phyloP scores from a whole-genome alignment of 2,329 filamentous ascomycete genomes.

The Colletotrichum sublineola region DNA sequence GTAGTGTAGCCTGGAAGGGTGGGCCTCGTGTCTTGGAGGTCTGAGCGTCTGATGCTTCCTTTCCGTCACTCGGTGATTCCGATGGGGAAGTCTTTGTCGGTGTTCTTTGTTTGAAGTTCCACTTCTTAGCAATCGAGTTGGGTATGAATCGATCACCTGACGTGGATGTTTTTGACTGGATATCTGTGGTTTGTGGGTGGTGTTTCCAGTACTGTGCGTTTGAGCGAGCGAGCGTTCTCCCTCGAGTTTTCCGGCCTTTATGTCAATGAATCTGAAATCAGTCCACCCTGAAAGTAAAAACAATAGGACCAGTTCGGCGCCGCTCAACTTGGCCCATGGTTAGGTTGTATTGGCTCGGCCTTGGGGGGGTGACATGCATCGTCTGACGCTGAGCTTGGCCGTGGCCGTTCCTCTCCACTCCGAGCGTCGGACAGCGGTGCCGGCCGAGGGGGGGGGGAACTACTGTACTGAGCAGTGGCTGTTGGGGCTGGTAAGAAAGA shows the following conservation, averaged over 20 bases:
- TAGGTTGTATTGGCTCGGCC: constrained; percentile 15
- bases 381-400: constrained; percentile 35
- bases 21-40: neutral
- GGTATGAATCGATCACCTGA: constrained; percentile 17
- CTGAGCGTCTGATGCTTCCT: neutral
- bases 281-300: constrained; percentile 21
- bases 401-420: constrained; percentile 25
- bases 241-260: constrained; percentile 7
- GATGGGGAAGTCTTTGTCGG: neutral
- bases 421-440: constrained; percentile 33
- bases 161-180: constrained; percentile 25
- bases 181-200: neutral
- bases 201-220: constrained; percentile 10
- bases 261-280: constrained; percentile 14
- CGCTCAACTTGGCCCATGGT: constrained; percentile 11
- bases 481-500: neutral
- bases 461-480: constrained; percentile 3
- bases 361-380: constrained; percentile 26
- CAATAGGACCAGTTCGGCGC: constrained; percentile 8
- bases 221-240: neutral
- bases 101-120: neutral
- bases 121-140: constrained; percentile 3
- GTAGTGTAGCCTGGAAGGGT: neutral
- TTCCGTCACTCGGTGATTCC: neutral
- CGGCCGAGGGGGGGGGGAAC: constrained; percentile 14